A percentile compares a stretch with the other conserved stretches of the same genome.
Conservation (phyloP, 2,329 filamentous ascomycete species). For the Venturia oleaginea region DNA sequence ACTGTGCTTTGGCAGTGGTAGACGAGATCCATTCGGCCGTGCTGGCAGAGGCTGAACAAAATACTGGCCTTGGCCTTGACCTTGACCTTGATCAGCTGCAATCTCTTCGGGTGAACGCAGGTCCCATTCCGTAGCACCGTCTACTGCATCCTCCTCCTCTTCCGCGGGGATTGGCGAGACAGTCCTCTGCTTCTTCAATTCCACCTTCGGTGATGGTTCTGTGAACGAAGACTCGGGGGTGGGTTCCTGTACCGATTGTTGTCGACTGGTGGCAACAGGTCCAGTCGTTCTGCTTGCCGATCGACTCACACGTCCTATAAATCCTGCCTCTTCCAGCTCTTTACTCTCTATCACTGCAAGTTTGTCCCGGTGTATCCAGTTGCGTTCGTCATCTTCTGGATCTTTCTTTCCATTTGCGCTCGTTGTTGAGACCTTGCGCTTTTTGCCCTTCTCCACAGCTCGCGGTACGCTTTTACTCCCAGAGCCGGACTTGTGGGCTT, state of each 20-base stretch:
- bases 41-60: slow-evolving; percentile 16
- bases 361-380: slow-evolving; percentile 84
- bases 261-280: not conserved
- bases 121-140: slow-evolving; percentile 54
- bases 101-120: slow-evolving; percentile 70
- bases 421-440: slow-evolving; percentile 20
- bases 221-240: slow-evolving; percentile 16
- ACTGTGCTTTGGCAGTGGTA: slow-evolving; percentile 76
- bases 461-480: slow-evolving; percentile 14
- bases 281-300: slow-evolving; percentile 20
- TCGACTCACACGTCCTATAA: slow-evolving; percentile 34
- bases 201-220: slow-evolving; percentile 18
- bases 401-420: slow-evolving; percentile 16
- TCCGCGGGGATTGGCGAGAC: slow-evolving; percentile 33
- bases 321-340: slow-evolving; percentile 70
- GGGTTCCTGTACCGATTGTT: slow-evolving; percentile 11
- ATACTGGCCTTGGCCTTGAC: not conserved
- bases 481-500: slow-evolving; percentile 31
- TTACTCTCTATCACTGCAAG: slow-evolving; percentile 71
- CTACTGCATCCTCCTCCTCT: slow-evolving; percentile 30
- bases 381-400: slow-evolving; percentile 49
- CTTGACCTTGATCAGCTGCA: slow-evolving; percentile 40
- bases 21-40: slow-evolving; percentile 57
- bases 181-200: slow-evolving; percentile 19
- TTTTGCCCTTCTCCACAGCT: slow-evolving; percentile 1